Conservation (phyloP, 805 yeast species). For the Ogataea thermomethanolica region DNA sequence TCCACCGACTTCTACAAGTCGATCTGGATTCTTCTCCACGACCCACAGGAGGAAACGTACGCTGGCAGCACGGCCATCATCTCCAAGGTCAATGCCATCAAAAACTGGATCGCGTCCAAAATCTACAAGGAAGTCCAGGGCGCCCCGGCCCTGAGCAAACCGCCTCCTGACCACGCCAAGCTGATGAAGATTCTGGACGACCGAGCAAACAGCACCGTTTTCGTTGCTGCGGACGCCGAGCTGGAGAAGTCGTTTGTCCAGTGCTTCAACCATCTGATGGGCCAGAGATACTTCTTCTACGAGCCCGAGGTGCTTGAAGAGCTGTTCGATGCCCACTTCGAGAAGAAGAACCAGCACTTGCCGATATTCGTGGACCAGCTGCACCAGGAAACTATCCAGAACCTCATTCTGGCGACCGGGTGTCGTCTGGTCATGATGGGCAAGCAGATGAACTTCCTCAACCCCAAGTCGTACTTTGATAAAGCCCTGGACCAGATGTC, state of each 20-base stretch:
- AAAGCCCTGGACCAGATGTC: conserved; percentile 10
- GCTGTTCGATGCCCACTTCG: conserved; percentile 10
- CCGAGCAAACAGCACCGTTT: neutral
- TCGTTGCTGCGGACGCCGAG: neutral
- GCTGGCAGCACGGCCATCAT: conserved; percentile 26
- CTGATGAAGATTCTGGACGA: conserved; percentile 8
- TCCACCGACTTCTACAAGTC: conserved; percentile 12
- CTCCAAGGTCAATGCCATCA: conserved; percentile 26
- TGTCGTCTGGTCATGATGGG: conserved; percentile 15
- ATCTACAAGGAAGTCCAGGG: conserved; percentile 13
- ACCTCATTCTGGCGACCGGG: conserved; percentile 15
- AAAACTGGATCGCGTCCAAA: conserved; percentile 17
- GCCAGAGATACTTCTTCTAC: conserved; percentile 17
- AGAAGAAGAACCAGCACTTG: neutral
- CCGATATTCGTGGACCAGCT: conserved; percentile 4
- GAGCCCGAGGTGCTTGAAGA: conserved; percentile 10
- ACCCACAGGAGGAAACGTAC: conserved; percentile 17
- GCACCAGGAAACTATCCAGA: conserved; percentile 8
- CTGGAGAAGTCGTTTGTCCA: conserved; percentile 11
- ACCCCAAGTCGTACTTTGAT: conserved; percentile 17
- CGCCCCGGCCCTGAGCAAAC: conserved; percentile 2
- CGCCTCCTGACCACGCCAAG: conserved; percentile 13
- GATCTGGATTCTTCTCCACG: conserved; percentile 13
- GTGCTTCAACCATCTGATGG: conserved; percentile 10
- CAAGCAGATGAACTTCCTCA: conserved; percentile 4